Evolutionary conservation across 2,329 filamentous ascomycete species (phyloP).

Genomic region (Exophiala xenobiotica): DNA sequence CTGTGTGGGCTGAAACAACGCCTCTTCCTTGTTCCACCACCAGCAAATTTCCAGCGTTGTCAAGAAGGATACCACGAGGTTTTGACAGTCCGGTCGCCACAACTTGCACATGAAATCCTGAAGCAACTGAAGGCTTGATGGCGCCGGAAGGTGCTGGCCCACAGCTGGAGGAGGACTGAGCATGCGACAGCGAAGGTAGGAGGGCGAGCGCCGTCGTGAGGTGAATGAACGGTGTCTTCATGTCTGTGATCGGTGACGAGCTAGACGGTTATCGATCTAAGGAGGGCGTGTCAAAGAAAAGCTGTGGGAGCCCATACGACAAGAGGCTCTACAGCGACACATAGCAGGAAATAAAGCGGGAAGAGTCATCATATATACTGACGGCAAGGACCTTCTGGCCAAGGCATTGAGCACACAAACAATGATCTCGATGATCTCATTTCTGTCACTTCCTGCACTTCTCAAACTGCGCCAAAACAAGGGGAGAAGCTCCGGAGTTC

Average conservation of each 20-base stretch:
- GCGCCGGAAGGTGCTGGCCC: constrained; percentile 27
- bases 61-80: constrained; percentile 50
- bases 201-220: constrained; percentile 4
- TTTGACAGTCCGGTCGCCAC: constrained; percentile 47
- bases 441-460: background rate
- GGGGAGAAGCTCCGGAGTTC: background rate
- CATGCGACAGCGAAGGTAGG: constrained; percentile 8
- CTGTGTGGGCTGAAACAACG: constrained; percentile 38
- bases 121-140: constrained; percentile 30
- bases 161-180: constrained; percentile 24
- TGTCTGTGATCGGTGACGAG: background rate
- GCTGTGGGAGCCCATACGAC: background rate
- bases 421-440: constrained; percentile 1
- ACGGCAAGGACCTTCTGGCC: background rate
- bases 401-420: background rate
- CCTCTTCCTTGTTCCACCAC: constrained; percentile 46
- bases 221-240: background rate
- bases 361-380: background rate
- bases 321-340: background rate
- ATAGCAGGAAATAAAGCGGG: background rate
- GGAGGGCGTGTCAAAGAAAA: background rate
- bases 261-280: background rate
- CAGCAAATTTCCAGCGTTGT: constrained; percentile 49
- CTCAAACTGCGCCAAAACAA: too few species aligned
- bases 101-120: constrained; percentile 39